Conservation (phyloP, 2,329 filamentous ascomycete species). For the Trichoderma oligosporum region DNA sequence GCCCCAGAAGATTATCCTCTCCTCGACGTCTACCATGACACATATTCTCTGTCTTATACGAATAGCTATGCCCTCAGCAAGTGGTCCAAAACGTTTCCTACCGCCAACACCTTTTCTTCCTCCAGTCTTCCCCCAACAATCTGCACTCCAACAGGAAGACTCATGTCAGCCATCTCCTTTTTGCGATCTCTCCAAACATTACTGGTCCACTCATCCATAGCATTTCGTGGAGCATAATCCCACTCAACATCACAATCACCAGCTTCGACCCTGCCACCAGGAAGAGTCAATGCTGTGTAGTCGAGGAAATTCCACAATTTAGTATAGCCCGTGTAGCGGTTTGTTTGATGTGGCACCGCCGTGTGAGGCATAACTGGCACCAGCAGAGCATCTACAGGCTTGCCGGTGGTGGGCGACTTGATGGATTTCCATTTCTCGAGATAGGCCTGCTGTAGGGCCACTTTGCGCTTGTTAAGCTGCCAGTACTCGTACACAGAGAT, state of each 20-base stretch:
- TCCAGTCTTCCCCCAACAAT: conserved; percentile 50
- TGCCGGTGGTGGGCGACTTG: conserved; percentile 30
- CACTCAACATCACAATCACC: background rate
- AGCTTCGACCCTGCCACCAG: background rate
- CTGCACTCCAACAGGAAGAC: conserved; percentile 49
- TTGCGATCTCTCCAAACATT: conserved; percentile 34
- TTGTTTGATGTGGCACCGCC: background rate
- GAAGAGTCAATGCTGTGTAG: background rate
- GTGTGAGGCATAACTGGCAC: background rate
- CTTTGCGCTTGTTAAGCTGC: conserved; percentile 45
- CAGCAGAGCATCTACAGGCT: conserved; percentile 14
- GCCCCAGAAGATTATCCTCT: too few relatives aligned
- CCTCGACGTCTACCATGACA: too few relatives aligned
- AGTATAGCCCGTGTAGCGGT: background rate
- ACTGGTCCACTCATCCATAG: background rate
- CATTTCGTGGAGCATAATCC: background rate
- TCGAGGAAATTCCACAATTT: background rate
- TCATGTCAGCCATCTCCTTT: conserved; percentile 27
- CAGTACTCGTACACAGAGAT: conserved; percentile 64
- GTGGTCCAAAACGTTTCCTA: background rate
- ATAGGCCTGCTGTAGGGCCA: background rate
- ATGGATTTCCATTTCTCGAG: background rate
- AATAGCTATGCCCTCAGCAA: background rate
- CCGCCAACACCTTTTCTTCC: conserved; percentile 50
- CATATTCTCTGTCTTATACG: background rate